Evolutionary conservation across 2,329 filamentous ascomycete genomes (phyloP).

Genomic region (Fusarium temperatum): DNA sequence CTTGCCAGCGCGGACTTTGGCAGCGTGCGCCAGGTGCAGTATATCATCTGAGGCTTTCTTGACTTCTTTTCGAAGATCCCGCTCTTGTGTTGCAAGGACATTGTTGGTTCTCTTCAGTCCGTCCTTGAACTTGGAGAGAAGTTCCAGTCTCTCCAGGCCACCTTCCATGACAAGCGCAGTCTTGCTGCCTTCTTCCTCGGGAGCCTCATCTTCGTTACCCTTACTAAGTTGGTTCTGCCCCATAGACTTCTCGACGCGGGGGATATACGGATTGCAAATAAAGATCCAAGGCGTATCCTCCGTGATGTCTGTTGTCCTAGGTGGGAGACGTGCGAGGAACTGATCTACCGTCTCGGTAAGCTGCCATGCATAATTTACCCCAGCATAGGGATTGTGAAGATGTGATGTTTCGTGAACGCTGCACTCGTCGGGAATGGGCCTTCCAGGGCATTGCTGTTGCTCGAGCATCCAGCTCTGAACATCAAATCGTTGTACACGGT

Average conservation of each 20-base stretch:
- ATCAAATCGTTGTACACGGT: constrained; percentile 62
- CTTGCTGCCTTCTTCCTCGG: constrained; percentile 56
- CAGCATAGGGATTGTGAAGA: constrained; percentile 69
- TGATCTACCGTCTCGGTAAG: constrained; percentile 68
- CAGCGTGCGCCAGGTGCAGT: constrained; percentile 66
- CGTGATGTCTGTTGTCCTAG: constrained; percentile 64
- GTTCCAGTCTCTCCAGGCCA: constrained; percentile 60
- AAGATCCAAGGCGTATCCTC: constrained; percentile 73
- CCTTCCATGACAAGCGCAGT: constrained; percentile 59
- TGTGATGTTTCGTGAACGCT: constrained; percentile 38
- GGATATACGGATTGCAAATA: constrained; percentile 70
- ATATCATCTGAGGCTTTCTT: constrained; percentile 63
- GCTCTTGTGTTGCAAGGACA: constrained; percentile 49
- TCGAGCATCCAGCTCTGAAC: constrained; percentile 53
- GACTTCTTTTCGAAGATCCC: constrained; percentile 60
- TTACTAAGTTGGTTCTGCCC: constrained; percentile 50
- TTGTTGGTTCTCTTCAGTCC: constrained; percentile 53
- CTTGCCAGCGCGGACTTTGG: constrained; percentile 72
- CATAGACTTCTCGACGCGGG: constrained; percentile 46
- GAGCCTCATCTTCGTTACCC: constrained; percentile 60
- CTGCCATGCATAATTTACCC: constrained; percentile 66
- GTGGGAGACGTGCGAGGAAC: constrained; percentile 75
- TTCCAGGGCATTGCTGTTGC: constrained; percentile 41
- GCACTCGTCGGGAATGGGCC: constrained; percentile 35
- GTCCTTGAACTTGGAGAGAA: constrained; percentile 59